Conservation (phyloP, 768 basidiomycete genomes). For the Obba rivulosa region DNA sequence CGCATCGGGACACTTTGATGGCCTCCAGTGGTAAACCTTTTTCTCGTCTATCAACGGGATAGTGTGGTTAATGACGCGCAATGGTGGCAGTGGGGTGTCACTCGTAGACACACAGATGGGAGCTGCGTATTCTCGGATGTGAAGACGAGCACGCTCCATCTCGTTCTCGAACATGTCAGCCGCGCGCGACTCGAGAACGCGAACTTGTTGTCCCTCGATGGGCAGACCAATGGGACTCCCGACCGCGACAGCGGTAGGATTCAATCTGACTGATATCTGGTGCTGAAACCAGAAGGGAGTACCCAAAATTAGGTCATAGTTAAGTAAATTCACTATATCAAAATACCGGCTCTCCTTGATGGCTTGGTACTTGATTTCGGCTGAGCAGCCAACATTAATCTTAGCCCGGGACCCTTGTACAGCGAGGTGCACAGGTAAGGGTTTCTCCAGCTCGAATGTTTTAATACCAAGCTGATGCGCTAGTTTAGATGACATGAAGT, state of each 20-base stretch:
- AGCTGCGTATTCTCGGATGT: slow-evolving; percentile 11
- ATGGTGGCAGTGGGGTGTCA: slow-evolving; percentile 16
- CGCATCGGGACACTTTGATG: slow-evolving; percentile 30
- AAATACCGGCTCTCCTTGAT: slow-evolving; percentile 12
- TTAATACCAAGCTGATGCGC: slow-evolving; percentile 15
- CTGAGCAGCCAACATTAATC: slow-evolving; percentile 23
- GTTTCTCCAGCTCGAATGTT: slow-evolving; percentile 8
- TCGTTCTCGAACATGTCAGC: slow-evolving; percentile 10
- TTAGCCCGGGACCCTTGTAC: slow-evolving; percentile 35
- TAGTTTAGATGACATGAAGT: slow-evolving; percentile 14
- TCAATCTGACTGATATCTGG: slow-evolving; percentile 14
- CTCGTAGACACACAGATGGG: slow-evolving; percentile 12
- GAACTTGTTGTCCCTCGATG: slow-evolving; percentile 10
- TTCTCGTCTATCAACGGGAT: slow-evolving; percentile 28
- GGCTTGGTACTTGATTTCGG: slow-evolving; percentile 9
- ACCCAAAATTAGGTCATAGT: slow-evolving; percentile 20
- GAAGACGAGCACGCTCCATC: slow-evolving; percentile 10
- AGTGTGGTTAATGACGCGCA: slow-evolving; percentile 28
- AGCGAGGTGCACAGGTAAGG: slow-evolving; percentile 29
- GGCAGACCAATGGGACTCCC: slow-evolving; percentile 8
- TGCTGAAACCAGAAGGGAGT: slow-evolving; percentile 19
- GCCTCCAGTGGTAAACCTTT: slow-evolving; percentile 28
- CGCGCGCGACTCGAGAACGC: slow-evolving; percentile 9
- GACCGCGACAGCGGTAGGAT: slow-evolving; percentile 13
- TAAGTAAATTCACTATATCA: slow-evolving; percentile 17